Conservation (phyloP, 306 rosid species). For the Cucumis cinereus region DNA sequence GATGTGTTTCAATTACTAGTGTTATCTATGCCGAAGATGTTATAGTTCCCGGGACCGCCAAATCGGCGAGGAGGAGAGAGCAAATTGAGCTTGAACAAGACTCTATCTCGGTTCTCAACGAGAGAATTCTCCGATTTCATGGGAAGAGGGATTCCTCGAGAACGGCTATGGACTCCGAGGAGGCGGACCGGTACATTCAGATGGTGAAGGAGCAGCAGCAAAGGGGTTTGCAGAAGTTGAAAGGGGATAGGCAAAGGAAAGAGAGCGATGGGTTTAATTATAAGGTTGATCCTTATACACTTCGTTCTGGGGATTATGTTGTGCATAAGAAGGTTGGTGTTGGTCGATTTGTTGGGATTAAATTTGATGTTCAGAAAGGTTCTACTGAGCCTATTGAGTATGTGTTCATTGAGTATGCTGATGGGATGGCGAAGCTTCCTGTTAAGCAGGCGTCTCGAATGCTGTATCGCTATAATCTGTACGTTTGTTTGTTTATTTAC, state of each 20-base stretch:
- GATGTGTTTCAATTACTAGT: constrained; percentile 7
- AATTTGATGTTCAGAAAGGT: constrained; percentile 49
- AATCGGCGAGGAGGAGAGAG: constrained; percentile 16
- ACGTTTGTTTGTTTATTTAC: constrained; percentile 20
- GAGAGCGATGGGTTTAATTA: constrained; percentile 36
- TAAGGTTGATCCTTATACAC: constrained; percentile 75
- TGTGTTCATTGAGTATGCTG: constrained; percentile 85
- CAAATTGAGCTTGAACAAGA: constrained; percentile 32
- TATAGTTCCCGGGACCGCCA: constrained; percentile 20
- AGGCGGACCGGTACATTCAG: constrained; percentile 57
- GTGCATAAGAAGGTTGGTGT: constrained; percentile 93
- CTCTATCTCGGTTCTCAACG: constrained; percentile 52
- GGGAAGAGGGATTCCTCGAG: constrained; percentile 33
- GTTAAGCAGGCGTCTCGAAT: constrained; percentile 74
- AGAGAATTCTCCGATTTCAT: constrained; percentile 56
- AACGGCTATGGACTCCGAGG: constrained; percentile 44
- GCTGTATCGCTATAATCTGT: constrained; percentile 90
- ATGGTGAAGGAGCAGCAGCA: constrained; percentile 86
- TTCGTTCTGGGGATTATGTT: constrained; percentile 80
- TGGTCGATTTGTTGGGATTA: constrained; percentile 79
- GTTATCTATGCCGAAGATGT: constrained; percentile 36
- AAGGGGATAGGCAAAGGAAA: constrained; percentile 30
- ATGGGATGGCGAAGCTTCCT: constrained; percentile 95
- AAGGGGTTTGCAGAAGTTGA: constrained; percentile 75
- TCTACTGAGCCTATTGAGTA: constrained; percentile 44